phyloP scores from a whole-genome alignment of 2,329 filamentous ascomycete species.

The Neonectria magnoliae region DNA sequence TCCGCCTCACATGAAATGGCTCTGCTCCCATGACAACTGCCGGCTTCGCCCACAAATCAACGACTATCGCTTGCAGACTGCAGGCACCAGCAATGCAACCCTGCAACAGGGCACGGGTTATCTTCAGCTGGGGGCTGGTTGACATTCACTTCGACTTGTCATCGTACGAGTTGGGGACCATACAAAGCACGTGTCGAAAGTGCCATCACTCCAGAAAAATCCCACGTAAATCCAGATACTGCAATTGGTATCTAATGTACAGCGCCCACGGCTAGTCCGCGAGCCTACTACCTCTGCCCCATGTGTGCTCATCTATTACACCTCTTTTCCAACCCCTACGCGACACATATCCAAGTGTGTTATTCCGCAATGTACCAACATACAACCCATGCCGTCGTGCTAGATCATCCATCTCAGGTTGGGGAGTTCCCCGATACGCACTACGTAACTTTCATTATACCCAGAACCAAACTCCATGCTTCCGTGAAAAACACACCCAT shows the following conservation, averaged over 20 bases:
- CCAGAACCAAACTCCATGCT: slow-evolving; percentile 41
- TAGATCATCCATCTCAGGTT: slow-evolving; percentile 10
- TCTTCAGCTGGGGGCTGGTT: neutral
- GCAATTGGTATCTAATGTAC: slow-evolving; percentile 13
- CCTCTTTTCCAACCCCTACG: slow-evolving; percentile 1
- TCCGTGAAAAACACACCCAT: slow-evolving; percentile 22
- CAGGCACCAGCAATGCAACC: neutral
- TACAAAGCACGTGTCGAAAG: neutral
- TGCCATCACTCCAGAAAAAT: neutral
- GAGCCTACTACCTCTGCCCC: neutral
- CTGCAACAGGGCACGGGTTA: neutral
- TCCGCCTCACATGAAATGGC: neutral
- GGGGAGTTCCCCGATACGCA: slow-evolving; percentile 7
- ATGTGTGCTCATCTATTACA: slow-evolving; percentile 16
- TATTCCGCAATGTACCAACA: slow-evolving; percentile 5
- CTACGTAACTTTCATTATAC: slow-evolving; percentile 24
- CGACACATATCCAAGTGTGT: slow-evolving; percentile 2
- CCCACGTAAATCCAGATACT: neutral
- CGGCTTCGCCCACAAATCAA: neutral
- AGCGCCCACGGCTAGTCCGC: neutral
- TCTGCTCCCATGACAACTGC: neutral
- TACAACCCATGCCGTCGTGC: slow-evolving; percentile 12
- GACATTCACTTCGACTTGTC: too few relatives aligned
- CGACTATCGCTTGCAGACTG: neutral
- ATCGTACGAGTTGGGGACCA: too few relatives aligned